Evolutionary conservation across 805 yeast species (phyloP), one percentile per base, ranked within the genome.

Genomic region (Suhomyces prunicola): DNA sequence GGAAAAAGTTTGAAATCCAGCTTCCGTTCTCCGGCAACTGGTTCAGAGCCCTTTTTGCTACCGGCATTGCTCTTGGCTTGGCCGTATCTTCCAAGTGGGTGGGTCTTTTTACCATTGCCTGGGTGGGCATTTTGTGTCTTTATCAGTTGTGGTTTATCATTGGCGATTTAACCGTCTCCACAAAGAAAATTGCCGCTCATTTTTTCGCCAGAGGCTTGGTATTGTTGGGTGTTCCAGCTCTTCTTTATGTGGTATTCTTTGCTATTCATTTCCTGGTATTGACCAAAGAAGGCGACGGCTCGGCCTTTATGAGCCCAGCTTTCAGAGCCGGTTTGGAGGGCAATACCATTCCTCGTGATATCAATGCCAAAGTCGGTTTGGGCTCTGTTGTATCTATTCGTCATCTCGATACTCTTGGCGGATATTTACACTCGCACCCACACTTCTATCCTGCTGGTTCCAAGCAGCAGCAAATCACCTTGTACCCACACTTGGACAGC

Each of bases 1-100:
- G 77, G 69, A 84, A 86, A 66, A 85, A 81, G 66, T 82, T 84
- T 64, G 89, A 87, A 70, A 69, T 82, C 52, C 84, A 80, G 61
- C 74, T 75, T 50, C 87, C 96, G n/a, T 81, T 83, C 61, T 60
- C 87, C 15, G 63, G 66, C 44, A 70, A 65, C 22, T 85, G 92
- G 83, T 83, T 68, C 64, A 84, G 79, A 63, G 70, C 84, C n/a
- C 69, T 88, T 59, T 26, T 83, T 27, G 77, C 85, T n/a, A 78
- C 89, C 44, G 88, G 88, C 59, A 66, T 85, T 50, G 83, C 84
- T n/a, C 71, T 88, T 53, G 96, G 94, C 50, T 73, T 87, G 53
- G 87, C 94, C 4, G 71, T 84, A 19, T 81, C 88, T 23, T 83
- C 92, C 31, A 88, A 88, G 69, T 88, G 94, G 94, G 94, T 88